Base-by-base conservation (phyloP, 129 eudicot genomes). In the Oenanthe sinensis region DNA sequence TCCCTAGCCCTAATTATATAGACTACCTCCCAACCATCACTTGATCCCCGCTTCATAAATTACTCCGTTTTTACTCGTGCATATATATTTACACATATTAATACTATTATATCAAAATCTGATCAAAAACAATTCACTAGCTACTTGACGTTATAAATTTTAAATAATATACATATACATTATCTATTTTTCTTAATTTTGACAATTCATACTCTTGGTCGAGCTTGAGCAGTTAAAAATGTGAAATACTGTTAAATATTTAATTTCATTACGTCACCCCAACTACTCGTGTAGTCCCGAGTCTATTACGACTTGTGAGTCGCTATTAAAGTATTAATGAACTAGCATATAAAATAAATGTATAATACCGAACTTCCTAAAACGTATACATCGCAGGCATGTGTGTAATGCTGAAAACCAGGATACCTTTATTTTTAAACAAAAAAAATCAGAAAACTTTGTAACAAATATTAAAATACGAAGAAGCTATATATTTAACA, bases 1-100 rank as follows among this genome's bases (percentile, higher is more conserved):
- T 9, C 26, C 30, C 75, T 12, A 1, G 28, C 14, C 17, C 36
- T 71, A 71, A 71, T 71, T 71, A 71, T 40, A 71, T 16, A 33
- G 36, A 33, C 2, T 67, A 3, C 68, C 68, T n/a, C 67, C 68
- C 68, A 60, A 60, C 46, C 75, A 71, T 71, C 75, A 71, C 45
- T 37, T 42, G 49, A 49, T 37, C 19, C 28, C 75, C 30, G 48
- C 48, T 71, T 71, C 45, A 2, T 37, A 1, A 37, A 33, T 33
- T 33, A 33, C 36, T 33, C 36, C 36, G 36, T 33, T 33, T 33
- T 33, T 33, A 33, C 36, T 33, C 36, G 1, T 33, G 36, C 36
- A 33, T 33, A 33, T 33, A 33, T 33, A 33, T 33, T 33, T 33
- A 33, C 36, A 33, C 36, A 33, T 33, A 33, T 33, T 33, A 33